Conservation (phyloP, 257 asterid species). For the Parsonsia alboflavescens region DNA sequence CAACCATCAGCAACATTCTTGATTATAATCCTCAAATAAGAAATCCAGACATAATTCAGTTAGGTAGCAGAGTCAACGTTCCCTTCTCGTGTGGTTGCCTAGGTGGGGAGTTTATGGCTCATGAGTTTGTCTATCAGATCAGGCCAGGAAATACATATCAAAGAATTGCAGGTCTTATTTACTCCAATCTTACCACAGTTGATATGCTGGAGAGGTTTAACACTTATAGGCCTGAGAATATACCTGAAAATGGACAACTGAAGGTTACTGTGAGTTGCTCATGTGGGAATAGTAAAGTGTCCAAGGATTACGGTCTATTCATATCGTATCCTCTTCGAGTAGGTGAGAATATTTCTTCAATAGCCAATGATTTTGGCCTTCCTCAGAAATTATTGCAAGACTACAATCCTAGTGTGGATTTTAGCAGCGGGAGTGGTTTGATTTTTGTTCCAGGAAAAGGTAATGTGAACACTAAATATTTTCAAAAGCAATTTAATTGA, state of each 20-base stretch:
- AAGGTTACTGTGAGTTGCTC: conserved; percentile 55
- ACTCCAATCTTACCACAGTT: conserved; percentile 55
- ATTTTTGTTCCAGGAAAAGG: conserved; percentile 67
- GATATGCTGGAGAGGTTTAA: conserved; percentile 55
- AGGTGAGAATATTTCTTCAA: conserved; percentile 29
- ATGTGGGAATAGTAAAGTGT: conserved; percentile 53
- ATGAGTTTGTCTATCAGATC: conserved; percentile 36
- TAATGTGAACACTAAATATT: conserved; percentile 11
- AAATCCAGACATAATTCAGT: conserved; percentile 26
- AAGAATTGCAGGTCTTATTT: conserved; percentile 25
- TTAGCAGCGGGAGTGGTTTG: conserved; percentile 48
- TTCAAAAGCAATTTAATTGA: background rate
- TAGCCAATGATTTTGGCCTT: conserved; percentile 33
- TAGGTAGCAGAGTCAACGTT: conserved; percentile 39
- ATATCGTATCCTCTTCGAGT: conserved; percentile 52
- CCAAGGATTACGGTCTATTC: conserved; percentile 55
- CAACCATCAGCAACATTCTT: conserved; percentile 32
- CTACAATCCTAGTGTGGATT: conserved; percentile 55
- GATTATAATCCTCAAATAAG: conserved; percentile 51
- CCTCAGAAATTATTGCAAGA: conserved; percentile 44
- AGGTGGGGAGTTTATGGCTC: conserved; percentile 42
- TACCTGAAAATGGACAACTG: conserved; percentile 28
- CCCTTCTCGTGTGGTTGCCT: conserved; percentile 56
- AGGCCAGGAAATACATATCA: conserved; percentile 30
- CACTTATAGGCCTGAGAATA: conserved; percentile 18